Evolutionary conservation across 495 filamentous ascomycete genomes (phyloP), one percentile per base, ranked within the genome.

Genomic region (Aspergillus diversus): DNA sequence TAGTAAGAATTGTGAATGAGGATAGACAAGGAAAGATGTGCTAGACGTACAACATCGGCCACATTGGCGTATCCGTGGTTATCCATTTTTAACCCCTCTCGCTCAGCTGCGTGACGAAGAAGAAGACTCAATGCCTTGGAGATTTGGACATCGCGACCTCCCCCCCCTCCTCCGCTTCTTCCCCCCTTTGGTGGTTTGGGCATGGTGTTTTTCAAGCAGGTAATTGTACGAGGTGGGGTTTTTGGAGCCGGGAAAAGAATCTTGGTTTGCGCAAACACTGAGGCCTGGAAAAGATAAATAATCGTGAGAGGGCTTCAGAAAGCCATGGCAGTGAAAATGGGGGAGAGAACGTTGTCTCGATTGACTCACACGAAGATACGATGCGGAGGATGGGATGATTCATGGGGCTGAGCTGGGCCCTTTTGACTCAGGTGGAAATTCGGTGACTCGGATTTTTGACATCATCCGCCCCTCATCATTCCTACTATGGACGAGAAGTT

Each of bases 81-180:
- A 66, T 92, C 89, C 27, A 98, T 80, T 66, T 79, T 82, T 52
- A 99, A 73, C 0, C 92, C 90, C 67, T 92, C 92, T 57, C 85
- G 86, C 64, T 85, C 81, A 6, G 96, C 95, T 51, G 88, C 91
- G 74, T 99, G 95, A 27, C 95, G 83, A 16, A 99, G 82, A 0
- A 97, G 77, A 65, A 82, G 86, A 60, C 87, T 91, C 56, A 98
- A 73, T 32, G 92, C 89, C 71, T 92, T 96, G 7, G 92, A 97
- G 52, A 97, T 81, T 35, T 80, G 79, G 8, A 90, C 82, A 47
- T 90, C 85, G 35, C 91, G 74, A 37, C 69, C 62, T 74, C 68
- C 67, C 47, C 69, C 72, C 37, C 59, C 61, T 55, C 56, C 51
- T 62, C 47, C 54, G 43, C 56, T 33, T 37, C 34, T 15, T 48